phyloP scores from a whole-genome alignment of 1,139 yeast genomes.

The Diutina rugosa region DNA sequence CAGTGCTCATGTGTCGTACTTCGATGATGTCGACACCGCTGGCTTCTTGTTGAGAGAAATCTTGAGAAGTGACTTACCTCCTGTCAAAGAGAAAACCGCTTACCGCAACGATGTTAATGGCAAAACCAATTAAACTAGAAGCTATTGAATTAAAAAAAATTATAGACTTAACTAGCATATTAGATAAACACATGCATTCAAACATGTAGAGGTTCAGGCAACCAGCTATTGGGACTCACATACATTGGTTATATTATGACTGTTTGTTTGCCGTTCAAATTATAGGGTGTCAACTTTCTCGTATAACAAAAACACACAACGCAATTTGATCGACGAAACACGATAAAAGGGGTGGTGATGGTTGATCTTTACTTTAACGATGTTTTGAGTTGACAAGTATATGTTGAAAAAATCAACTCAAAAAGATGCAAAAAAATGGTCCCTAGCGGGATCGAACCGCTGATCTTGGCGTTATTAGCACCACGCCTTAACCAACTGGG shows the following conservation, averaged over 20 bases:
- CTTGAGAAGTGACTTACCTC: constrained; percentile 7
- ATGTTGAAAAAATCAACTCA: too few relatives aligned
- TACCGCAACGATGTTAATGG: neutral
- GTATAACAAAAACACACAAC: too few relatives aligned
- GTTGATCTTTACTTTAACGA: too few relatives aligned
- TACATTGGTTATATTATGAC: too few relatives aligned
- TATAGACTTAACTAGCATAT: neutral
- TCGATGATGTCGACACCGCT: constrained; percentile 79
- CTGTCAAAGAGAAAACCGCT: neutral
- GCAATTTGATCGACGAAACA: too few relatives aligned
- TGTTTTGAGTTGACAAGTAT: too few relatives aligned
- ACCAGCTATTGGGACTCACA: too few relatives aligned
- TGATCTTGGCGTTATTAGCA: constrained; percentile 79
- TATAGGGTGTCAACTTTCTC: too few relatives aligned
- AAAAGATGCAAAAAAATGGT: constrained; percentile 23
- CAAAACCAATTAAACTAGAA: too few relatives aligned
- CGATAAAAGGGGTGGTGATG: too few relatives aligned
- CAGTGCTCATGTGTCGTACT: constrained; percentile 79
- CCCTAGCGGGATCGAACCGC: constrained; percentile 85
- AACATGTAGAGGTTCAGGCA: too few relatives aligned
- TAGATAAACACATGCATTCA: neutral
- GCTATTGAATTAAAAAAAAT: neutral
- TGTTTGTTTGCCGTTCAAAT: too few relatives aligned
- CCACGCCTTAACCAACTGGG: constrained; percentile 89
- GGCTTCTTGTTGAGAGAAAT: constrained; percentile 58